Evolutionary conservation across 352 stramenopile species (phyloP), one percentile per base, ranked within the genome.

Genomic region (Globisporangium carolinianum): DNA sequence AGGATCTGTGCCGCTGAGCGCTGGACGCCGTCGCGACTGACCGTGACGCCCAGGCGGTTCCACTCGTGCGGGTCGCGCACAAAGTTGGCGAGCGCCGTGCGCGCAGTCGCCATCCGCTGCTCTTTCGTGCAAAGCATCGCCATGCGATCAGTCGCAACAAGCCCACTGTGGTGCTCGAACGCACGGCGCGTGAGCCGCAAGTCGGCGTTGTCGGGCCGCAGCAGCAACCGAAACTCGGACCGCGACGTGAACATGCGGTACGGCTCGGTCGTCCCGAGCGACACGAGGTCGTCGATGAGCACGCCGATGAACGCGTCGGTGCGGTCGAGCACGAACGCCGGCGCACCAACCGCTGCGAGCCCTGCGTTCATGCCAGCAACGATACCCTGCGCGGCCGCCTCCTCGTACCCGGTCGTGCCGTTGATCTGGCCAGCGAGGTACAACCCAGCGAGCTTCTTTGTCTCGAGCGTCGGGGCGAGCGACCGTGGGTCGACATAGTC

Each of bases 221-320:
- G 68, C 45, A 89, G 55, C 39, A 97, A 63, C 2, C 88, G 75
- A 63, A 91, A 96, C 74, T 99, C 96, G 18, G 89, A 96, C 35
- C 96, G 77, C n/a, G 86, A 98, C 1, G 97, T 99, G 72, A 99
- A 99, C 97, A 99, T 99, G 55, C 97, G 88, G 67, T 99, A 99
- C 5, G 97, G 97, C 66, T 99, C 97, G 7, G 86, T 94, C 12
- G 95, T 98, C 58, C 96, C 96, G 45, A 97, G 78, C 6, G 95
- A 98, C 36, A 98, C 95, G 15, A 99, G 83, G 74, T 99, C 97
- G 75, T 99, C 97, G 58, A 99, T 97, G 8, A 99, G 71, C n/a
- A 99, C 97, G 18, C 97, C 97, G 47, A 98, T 98, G 63, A 99
- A 98, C 14, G 89, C 95, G 54, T 97, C 85, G 11, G 92, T 83